Evolutionary conservation across 139 green algal genomes (phyloP), one percentile per base, ranked within the genome.

Genomic region (Picochlorum sp.): DNA sequence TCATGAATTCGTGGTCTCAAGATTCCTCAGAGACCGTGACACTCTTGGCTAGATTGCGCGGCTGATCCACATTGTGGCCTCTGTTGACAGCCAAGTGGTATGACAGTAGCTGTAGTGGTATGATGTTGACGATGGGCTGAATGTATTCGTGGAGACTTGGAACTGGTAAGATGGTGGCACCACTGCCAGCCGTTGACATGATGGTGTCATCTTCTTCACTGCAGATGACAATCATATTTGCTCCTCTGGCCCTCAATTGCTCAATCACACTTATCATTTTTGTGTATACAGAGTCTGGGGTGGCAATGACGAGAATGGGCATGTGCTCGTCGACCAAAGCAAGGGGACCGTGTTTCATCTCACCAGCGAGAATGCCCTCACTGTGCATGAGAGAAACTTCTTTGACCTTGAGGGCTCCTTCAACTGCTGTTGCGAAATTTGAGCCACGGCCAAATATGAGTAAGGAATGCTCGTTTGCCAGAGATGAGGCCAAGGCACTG

Each of bases 321-420:
- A 98, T 73, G 31, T 78, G 82, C 70, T 95, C 85, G 63, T 98
- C 93, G 31, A 98, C 87, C 11, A 98, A 80, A 20, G 93, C 93
- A 50, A 98, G 81, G 2, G 92, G 91, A 0, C 93, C 92, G 74
- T 98, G 93, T 85, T 98, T 98, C 85, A 98, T 95, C 81, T 98
- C 93, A 1, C 93, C 93, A n/a, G 93, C 90, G 50, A 97, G 78
- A 66, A 98, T 96, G 67, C 92, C 93, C 70, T 98, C 92, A 37
- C 77, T 62, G 58, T 79, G 67, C 66, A 79, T 79, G 15, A 74
- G 50, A 38, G 62, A 47, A 18, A 79, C 67, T 30, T 75, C 72
- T 62, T 79, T 75, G 8, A 86, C 84, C 80, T 96, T 96, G 28
- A 96, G 78, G 18, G 89, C 89, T 3, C 80, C 88, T 70, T 98